Base-by-base conservation (phyloP, 768 basidiomycete genomes). In the Calocybe gangraenosa region DNA sequence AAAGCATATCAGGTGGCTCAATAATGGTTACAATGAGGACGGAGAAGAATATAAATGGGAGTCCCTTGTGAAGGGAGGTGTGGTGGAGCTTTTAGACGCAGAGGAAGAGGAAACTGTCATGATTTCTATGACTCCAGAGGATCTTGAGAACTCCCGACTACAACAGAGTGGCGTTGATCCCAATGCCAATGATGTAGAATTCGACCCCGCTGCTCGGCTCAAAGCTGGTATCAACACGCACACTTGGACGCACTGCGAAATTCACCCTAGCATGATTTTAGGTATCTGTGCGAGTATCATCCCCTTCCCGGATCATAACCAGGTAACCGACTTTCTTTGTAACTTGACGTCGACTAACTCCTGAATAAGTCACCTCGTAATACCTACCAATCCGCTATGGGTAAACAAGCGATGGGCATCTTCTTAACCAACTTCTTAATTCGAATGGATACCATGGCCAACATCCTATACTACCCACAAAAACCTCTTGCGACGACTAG, bases 381-480 rank as follows among this genome's bases (percentile, higher is more conserved):
- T 62, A 99, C 95, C 3, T 99, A 99, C 61, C 95, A 99, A 70
- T 98, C 95, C 36, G 95, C 95, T 42, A 99, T 99, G 95, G 96
- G 96, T 56, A 99, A 99, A 71, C 95, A 99, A 81, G 95, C 95
- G 9, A 99, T 99, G 95, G 95, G 96, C 40, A 92, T 98, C 54
- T 96, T 89, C 68, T 77, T 98, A 28, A 98, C 95, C 28, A 99
- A 98, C 67, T 99, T 95, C 76, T 80, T 96, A 55, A 87, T 97
- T 55, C 92, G 95, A 43, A 95, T 98, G 92, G 95, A 99, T 65
- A 99, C 96, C 8, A 98, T 98, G 95, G 92, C 95, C 55, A 99
- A 99, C 60, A 96, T 99, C 52, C 77, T 99, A 36, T 99, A 96
- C 67, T 99, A 99, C 63, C 95, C 95, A 20, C 95, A 99, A 71